phyloP scores from a whole-genome alignment of 1,139 yeast genomes.

The Hyphopichia pseudoburtonii region DNA sequence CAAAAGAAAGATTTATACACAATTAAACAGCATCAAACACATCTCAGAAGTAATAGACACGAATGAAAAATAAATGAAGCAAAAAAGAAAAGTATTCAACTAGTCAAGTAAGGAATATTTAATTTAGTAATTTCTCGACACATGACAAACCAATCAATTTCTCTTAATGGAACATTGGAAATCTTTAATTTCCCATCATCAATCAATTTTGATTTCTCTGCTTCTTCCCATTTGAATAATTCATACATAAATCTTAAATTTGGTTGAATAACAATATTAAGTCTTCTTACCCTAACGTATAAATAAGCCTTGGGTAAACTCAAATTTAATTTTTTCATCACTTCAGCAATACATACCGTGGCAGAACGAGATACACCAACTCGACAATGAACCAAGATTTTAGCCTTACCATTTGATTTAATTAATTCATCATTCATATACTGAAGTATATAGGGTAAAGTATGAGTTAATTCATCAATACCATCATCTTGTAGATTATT shows the following conservation, averaged over 20 bases:
- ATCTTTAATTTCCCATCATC: conserved; percentile 12
- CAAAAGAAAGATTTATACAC: not conserved
- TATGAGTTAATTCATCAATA: conserved; percentile 38
- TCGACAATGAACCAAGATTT: conserved; percentile 47
- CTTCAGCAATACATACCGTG: conserved; percentile 51
- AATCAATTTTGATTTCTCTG: conserved; percentile 21
- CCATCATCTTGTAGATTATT: conserved; percentile 51
- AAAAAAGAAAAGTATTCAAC: not conserved
- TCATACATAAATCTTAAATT: conserved; percentile 50
- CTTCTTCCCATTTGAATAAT: conserved; percentile 50
- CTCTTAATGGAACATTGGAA: conserved; percentile 37
- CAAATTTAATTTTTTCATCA: conserved; percentile 39
- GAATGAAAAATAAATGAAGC: not conserved
- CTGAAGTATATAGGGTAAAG: conserved; percentile 36
- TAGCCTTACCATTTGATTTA: conserved; percentile 27
- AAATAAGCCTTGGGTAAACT: conserved; percentile 44
- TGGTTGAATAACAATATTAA: conserved; percentile 51
- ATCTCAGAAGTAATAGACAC: not conserved
- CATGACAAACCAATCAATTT: conserved; percentile 87
- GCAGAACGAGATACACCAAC: conserved; percentile 54
- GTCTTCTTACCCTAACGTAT: conserved; percentile 45
- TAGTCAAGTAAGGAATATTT: conserved; percentile 57
- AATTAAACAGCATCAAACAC: not conserved
- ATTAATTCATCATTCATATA: conserved; percentile 35
- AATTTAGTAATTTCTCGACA: conserved; percentile 80